These are phyloP conservation scores for Closterium sp. DNA, from an alignment of 139 green algal genomes.

Conservation along the genomic window DNA sequence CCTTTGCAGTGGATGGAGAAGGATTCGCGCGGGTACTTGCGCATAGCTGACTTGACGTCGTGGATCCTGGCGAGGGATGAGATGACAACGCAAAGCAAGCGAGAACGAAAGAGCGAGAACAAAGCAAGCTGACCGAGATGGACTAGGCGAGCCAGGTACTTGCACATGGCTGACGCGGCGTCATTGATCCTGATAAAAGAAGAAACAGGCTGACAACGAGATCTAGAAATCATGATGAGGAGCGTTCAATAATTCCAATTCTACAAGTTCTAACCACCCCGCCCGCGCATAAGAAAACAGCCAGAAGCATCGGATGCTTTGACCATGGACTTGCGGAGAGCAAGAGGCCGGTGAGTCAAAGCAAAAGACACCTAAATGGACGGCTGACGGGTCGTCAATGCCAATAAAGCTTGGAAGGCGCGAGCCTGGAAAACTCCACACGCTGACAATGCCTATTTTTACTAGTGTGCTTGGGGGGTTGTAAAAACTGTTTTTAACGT, in stretches of 20 bases:
- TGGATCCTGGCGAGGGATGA: neutral
- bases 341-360: too few relatives aligned
- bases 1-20: neutral
- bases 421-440: neutral
- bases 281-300: too few relatives aligned
- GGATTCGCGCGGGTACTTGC: neutral
- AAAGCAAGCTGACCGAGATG: too few relatives aligned
- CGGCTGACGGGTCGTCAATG: too few relatives aligned
- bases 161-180: neutral
- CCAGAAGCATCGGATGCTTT: neutral
- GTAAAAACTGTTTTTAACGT: neutral
- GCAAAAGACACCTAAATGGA: too few relatives aligned
- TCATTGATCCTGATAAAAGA: neutral
- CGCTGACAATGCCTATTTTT: neutral
- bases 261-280: too few relatives aligned
- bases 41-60: neutral
- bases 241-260: neutral
- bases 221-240: neutral
- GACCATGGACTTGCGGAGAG: too few relatives aligned
- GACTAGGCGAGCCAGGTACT: too few relatives aligned
- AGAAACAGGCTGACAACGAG: neutral
- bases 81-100: too few relatives aligned
- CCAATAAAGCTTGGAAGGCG: neutral
- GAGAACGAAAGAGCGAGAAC: too few relatives aligned
- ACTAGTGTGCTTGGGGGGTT: neutral